phyloP scores from a whole-genome alignment of 2,329 filamentous ascomycete species.

The Pleoardoris graminearum region DNA sequence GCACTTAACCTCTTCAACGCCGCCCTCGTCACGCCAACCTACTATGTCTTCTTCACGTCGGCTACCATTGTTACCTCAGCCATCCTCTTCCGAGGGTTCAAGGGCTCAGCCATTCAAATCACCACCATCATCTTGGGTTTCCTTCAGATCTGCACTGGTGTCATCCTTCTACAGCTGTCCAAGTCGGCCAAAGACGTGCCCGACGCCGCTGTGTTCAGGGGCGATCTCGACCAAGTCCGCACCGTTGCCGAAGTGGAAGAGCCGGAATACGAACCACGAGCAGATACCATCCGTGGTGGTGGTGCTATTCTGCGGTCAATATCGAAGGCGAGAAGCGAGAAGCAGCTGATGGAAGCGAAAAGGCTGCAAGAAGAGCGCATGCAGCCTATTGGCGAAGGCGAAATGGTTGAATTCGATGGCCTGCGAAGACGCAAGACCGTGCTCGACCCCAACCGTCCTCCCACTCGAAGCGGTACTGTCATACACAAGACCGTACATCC shows the following conservation, averaged over 20 bases:
- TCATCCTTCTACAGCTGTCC: constrained; percentile 91
- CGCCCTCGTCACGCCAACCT: constrained; percentile 93
- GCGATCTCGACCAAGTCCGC: constrained; percentile 91
- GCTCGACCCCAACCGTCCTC: constrained; percentile 47
- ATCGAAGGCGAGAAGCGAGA: constrained; percentile 73
- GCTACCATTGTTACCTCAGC: constrained; percentile 93
- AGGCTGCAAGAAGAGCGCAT: constrained; percentile 82
- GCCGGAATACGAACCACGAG: constrained; percentile 93
- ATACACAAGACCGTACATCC: constrained; percentile 64
- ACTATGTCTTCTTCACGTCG: constrained; percentile 98
- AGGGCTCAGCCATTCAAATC: constrained; percentile 79
- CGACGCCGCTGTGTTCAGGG: constrained; percentile 86
- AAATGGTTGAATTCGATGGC: constrained; percentile 88
- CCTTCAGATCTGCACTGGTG: constrained; percentile 88
- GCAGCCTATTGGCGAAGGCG: constrained; percentile 76
- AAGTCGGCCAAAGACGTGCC: constrained; percentile 98
- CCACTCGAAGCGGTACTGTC: constrained; percentile 43
- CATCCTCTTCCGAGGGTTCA: constrained; percentile 91
- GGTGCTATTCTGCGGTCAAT: constrained; percentile 85
- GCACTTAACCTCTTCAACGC: constrained; percentile 96
- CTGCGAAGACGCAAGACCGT: constrained; percentile 72
- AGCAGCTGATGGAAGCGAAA: constrained; percentile 77
- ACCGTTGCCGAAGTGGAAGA: constrained; percentile 95
- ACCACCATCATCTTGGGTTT: constrained; percentile 92
- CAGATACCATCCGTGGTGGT: constrained; percentile 89